Conservation (phyloP, 208 protist genomes). For the Naegleria fowleri region DNA sequence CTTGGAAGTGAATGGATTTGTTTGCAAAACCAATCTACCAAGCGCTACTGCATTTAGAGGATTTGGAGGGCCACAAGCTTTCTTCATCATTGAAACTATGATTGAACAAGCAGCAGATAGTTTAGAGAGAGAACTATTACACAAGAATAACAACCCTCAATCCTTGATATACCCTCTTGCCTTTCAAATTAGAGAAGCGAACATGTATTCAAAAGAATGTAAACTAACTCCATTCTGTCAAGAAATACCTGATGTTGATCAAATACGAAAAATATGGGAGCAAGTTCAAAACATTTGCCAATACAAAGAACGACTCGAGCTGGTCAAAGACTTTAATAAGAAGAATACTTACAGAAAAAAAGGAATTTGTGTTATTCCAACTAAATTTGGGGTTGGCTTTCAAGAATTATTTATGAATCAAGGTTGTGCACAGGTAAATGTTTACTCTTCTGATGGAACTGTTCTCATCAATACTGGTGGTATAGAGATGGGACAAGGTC, state of each 20-base stretch:
- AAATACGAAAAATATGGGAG: conserved; percentile 46
- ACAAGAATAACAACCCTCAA: too few relatives aligned
- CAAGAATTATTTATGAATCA: too few relatives aligned
- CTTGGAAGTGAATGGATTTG: conserved; percentile 41
- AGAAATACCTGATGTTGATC: neutral
- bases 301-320: conserved; percentile 22
- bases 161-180: too few relatives aligned
- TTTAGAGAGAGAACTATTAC: too few relatives aligned
- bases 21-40: conserved; percentile 66
- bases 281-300: conserved; percentile 24
- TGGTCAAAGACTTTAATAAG: conserved; percentile 57
- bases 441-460: conserved; percentile 56
- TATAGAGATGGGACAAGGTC: conserved; percentile 60
- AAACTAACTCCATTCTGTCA: neutral
- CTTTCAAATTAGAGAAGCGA: too few relatives aligned
- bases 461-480: conserved; percentile 60
- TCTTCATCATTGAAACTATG: too few relatives aligned
- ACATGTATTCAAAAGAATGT: neutral
- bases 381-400: conserved; percentile 65
- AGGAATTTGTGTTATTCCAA: conserved; percentile 61
- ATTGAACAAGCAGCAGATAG: too few relatives aligned
- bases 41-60: conserved; percentile 69
- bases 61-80: conserved; percentile 65
- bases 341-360: conserved; percentile 64
- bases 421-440: conserved; percentile 39